These are phyloP conservation scores for Friedmanniomyces simplex DNA, from an alignment of 495 filamentous ascomycete genomes.

Conservation along the genomic window DNA sequence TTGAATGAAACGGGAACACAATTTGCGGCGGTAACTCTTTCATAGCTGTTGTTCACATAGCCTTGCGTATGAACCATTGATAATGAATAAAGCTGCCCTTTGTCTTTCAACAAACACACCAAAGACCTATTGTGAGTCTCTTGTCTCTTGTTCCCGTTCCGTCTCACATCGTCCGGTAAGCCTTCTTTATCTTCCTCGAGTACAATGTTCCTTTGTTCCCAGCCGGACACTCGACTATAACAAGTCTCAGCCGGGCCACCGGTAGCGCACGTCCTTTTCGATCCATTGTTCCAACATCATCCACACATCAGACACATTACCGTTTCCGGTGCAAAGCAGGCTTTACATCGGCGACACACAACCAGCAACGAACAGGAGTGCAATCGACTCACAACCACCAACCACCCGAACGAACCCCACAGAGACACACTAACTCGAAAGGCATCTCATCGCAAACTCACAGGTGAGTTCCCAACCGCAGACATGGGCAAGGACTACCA, in stretches of 20 bases:
- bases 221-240: not conserved
- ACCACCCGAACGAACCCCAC: not conserved
- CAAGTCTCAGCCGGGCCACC: not conserved
- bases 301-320: not conserved
- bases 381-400: too few relatives aligned
- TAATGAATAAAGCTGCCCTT: not conserved
- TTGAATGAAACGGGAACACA: not conserved
- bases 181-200: not conserved
- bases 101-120: not conserved
- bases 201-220: not conserved
- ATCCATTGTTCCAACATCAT: not conserved
- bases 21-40: not conserved
- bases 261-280: not conserved
- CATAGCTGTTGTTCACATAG: not conserved
- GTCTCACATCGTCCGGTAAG: not conserved
- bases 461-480: not conserved
- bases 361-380: not conserved
- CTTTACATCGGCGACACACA: not conserved
- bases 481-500: too few relatives aligned
- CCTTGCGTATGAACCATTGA: not conserved
- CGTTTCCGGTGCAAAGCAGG: not conserved
- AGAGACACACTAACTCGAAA: not conserved
- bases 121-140: too few relatives aligned
- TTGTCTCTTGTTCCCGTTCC: not conserved
- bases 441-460: not conserved